Conservation (phyloP, 805 yeast species). For the Candida koratica region DNA sequence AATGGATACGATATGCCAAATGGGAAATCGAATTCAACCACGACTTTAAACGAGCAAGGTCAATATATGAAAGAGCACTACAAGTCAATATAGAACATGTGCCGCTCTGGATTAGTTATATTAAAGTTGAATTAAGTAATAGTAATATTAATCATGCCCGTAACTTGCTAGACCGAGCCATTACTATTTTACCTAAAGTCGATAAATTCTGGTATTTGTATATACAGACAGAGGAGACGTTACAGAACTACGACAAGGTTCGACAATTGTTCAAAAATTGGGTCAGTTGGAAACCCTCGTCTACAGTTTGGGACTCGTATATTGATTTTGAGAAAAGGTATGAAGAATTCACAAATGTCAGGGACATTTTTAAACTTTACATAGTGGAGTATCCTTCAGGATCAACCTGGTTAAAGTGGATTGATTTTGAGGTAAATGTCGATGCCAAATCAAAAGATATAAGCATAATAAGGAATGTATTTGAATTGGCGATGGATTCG, state of each 20-base stretch:
- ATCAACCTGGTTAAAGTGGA: slow-evolving; percentile 73
- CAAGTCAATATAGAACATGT: slow-evolving; percentile 71
- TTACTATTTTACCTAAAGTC: slow-evolving; percentile 66
- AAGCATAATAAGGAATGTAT: slow-evolving; percentile 59
- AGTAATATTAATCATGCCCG: slow-evolving; percentile 84
- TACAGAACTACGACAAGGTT: slow-evolving; percentile 59
- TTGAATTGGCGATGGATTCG: slow-evolving; percentile 61
- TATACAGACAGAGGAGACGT: slow-evolving; percentile 75
- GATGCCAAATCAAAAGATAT: slow-evolving; percentile 24
- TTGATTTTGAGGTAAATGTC: slow-evolving; percentile 62
- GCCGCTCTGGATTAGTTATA: slow-evolving; percentile 82
- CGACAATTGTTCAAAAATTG: slow-evolving; percentile 71
- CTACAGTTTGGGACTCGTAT: slow-evolving; percentile 70
- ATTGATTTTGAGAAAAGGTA: slow-evolving; percentile 70
- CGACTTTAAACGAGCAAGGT: slow-evolving; percentile 75
- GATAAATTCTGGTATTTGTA: slow-evolving; percentile 86
- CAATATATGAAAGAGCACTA: slow-evolving; percentile 83
- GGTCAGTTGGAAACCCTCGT: slow-evolving; percentile 72
- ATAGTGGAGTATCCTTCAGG: slow-evolving; percentile 32
- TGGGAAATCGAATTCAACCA: slow-evolving; percentile 76
- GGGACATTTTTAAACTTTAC: slow-evolving; percentile 56
- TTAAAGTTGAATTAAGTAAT: slow-evolving; percentile 68
- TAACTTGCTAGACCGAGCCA: slow-evolving; percentile 76
- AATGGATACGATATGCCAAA: slow-evolving; percentile 89
- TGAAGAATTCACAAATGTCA: slow-evolving; percentile 49